Evolutionary conservation across 75 land plant species (phyloP).

Genomic region (Isoetes taiwanensis): DNA sequence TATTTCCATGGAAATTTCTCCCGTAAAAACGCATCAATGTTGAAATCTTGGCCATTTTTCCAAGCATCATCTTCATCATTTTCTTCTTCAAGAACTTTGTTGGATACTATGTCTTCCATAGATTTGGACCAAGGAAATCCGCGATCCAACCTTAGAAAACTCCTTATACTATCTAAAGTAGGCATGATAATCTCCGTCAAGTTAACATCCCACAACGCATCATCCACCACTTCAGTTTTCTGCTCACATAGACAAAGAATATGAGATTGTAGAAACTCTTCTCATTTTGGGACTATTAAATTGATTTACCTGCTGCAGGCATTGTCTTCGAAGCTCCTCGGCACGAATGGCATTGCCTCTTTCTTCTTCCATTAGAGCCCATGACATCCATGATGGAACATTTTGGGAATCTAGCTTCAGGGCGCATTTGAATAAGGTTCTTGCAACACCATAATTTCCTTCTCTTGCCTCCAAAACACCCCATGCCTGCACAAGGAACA

Average conservation of each 20-base stretch:
- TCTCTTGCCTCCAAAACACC: conserved; percentile 76
- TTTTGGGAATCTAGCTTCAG: conserved; percentile 80
- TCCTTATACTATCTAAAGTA: conserved; percentile 59
- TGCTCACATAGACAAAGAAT: conserved; percentile 16
- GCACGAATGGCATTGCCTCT: conserved; percentile 77
- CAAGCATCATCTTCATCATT: conserved; percentile 2
- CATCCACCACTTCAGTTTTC: conserved; percentile 94
- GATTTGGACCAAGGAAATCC: conserved; percentile 11
- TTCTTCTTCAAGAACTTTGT: background rate
- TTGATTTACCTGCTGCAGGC: conserved; percentile 64
- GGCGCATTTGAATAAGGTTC: conserved; percentile 73
- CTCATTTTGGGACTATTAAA: background rate
- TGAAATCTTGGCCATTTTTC: conserved; percentile 15
- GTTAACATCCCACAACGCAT: conserved; percentile 78
- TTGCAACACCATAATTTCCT: conserved; percentile 61
- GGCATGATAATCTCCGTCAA: conserved; percentile 68
- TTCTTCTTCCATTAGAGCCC: conserved; percentile 78
- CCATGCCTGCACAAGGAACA: conserved; percentile 74
- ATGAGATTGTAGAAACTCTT: background rate
- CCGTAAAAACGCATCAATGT: conserved; percentile 21
- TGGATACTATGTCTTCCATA: background rate
- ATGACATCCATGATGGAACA: conserved; percentile 86
- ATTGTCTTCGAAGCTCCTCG: conserved; percentile 80
- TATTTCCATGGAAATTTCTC: conserved; percentile 26
- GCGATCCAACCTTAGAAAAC: conserved; percentile 28